phyloP scores from a whole-genome alignment of 306 rosid genomes.

The Vachellia collinsii region DNA sequence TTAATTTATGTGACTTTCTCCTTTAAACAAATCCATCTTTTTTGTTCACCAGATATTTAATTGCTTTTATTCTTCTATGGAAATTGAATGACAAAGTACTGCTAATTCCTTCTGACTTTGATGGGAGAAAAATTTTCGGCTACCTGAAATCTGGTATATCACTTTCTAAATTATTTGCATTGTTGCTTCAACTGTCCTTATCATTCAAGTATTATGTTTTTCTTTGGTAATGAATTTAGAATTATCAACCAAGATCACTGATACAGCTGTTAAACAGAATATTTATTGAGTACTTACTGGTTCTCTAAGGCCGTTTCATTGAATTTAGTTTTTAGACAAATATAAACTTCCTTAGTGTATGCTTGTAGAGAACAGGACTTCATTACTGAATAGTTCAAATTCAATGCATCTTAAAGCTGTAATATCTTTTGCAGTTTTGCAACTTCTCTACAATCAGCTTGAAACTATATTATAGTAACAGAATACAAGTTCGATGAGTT shows the following conservation, averaged over 20 bases:
- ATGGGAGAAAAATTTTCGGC: conserved; percentile 64
- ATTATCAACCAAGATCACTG: conserved; percentile 7
- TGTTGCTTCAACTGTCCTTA: conserved; percentile 26
- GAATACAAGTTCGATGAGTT: conserved; percentile 27
- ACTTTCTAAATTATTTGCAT: conserved; percentile 27
- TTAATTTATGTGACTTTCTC: conserved; percentile 32
- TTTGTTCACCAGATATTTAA: conserved; percentile 67
- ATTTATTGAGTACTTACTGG: not conserved
- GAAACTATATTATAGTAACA: conserved; percentile 16
- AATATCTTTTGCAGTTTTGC: conserved; percentile 27
- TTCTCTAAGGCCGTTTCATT: conserved; percentile 13
- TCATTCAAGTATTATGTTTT: conserved; percentile 15
- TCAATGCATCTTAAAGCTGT: not conserved
- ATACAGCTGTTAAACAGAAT: not conserved
- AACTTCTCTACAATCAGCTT: conserved; percentile 13
- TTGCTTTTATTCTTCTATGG: conserved; percentile 82
- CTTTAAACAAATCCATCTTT: conserved; percentile 38
- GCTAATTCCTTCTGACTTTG: conserved; percentile 62
- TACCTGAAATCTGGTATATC: conserved; percentile 82
- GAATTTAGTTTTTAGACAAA: not conserved
- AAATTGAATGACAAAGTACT: conserved; percentile 67
- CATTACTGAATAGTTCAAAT: conserved; percentile 19
- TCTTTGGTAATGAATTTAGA: conserved; percentile 16
- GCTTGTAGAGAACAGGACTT: conserved; percentile 4
- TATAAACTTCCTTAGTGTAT: conserved; percentile 5